Evolutionary conservation across 495 filamentous ascomycete species (phyloP), one percentile per base, ranked within the genome.

Genomic region (Penicillium arizonense): DNA sequence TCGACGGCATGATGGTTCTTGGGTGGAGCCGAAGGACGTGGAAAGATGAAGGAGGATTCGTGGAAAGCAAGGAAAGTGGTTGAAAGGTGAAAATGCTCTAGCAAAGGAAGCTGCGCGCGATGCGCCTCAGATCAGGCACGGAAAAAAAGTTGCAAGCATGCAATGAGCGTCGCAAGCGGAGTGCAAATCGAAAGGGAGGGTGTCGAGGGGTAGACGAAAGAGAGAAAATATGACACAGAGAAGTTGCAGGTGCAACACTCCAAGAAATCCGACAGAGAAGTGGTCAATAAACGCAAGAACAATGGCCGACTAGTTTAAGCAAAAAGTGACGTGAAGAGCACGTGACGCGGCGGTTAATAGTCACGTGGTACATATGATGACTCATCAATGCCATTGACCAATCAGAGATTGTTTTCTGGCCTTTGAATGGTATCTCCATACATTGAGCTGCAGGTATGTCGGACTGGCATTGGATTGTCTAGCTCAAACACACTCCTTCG

Each of bases 361-460:
- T 49, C 48, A 50, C 10, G 50, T 56, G 42, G 36, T 18, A 34
- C 16, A 3, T 2, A 13, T 11, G 16, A 35, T 64, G 61, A 64
- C 24, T 62, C 56, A 58, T 40, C 50, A 3, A 7, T 9, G 0
- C 1, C 1, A 13, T 10, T 28, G 39, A 41, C 73, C 69, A 76
- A 76, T 74, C 58, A 70, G 38, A 53, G 51, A 5, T 43, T 73
- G 73, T 67, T 57, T 47, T 70, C 64, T 72, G 71, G 70, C 72
- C 69, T 62, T 47, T 55, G 50, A 45, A 33, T 20, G 61, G 59
- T 63, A 64, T 69, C 58, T 52, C 48, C 51, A 63, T 63, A 56
- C 60, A 61, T 56, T 30, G 52, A 18, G 35, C 40, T 48, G 59
- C 47, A 59, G 47, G 50, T 51, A 59, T 53, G 44, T 26, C 33